Evolutionary conservation across 495 filamentous ascomycete species (phyloP), one percentile per base, ranked within the genome.

Genomic region (Penicillium lagena): DNA sequence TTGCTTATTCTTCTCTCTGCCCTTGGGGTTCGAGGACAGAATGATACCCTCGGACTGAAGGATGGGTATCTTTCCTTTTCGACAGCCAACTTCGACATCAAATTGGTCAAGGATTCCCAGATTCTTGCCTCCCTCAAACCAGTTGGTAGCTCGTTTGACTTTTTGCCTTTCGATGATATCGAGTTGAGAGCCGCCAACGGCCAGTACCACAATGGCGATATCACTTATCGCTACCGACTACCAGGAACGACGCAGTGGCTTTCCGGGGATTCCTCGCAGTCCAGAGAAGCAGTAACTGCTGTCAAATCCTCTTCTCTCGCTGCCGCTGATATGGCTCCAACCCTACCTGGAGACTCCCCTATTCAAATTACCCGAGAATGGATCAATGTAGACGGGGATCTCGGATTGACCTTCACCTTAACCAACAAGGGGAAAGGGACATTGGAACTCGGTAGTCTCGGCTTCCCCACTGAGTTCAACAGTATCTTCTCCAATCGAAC

Each of bases 381-480:
- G 73, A 41, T 60, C 12, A 56, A 69, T 9, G 42, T 62, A 1
- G 52, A 56, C 1, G 71, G 71, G 6, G 74, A 78, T 40, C 51
- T 78, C 6, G 67, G 49, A 6, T 47, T 78, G 33, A 58, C 59
- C 39, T 72, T 76, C 50, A 75, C 66, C 4, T 39, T 78, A n/a
- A 58, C 47, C 13, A 79, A 79, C 51, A 45, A 50, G 7, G 64
- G 45, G 12, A 45, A 43, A 1, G 42, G 55, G 1, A 37, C 58
- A 3, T 39, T 78, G 2, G 75, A 79, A 36, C 50, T 79, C 11
- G 76, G 76, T 9, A 68, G 69, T 39, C 56, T 79, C 2, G 76
- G 76, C 0, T 70, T 78, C 39, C 75, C 76, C 0, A 63, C 72
- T 36, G 71, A 75, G 52, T 74, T 76, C 61, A 78, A 78, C 54